Base-by-base conservation (phyloP, 345 rosid genomes). In the Jatropha curcas region DNA sequence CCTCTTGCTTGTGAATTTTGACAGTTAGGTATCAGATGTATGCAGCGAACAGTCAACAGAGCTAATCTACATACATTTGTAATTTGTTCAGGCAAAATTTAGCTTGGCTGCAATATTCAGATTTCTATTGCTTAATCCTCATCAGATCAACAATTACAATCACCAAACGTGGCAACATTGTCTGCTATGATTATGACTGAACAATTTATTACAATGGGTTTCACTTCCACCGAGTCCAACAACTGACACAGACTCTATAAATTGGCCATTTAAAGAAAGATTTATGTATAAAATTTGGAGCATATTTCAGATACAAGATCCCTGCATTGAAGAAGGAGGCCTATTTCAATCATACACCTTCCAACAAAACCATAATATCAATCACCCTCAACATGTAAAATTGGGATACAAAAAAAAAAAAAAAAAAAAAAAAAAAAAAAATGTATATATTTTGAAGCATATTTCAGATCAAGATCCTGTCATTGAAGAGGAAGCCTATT, bases 221-320 rank as follows among this genome's bases (percentile, higher is more conserved):
- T 53, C 71, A 69, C 72, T 71, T 77, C 79, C 72, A 70, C 48
- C 12, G 60, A 79, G 73, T 53, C 52, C 61, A 71, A 55, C 71
- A 55, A n/a, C 76, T 70, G 65, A 60, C 72, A 72, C 43, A 72
- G n/a, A 71, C 41, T 71, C 66, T 79, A 28, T 76, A 45, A 61
- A 65, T 71, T 78, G 74, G 74, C 88, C 77, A 76, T 81, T 53
- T 41, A 16, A 69, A 75, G 11, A 41, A 71, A 68, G 14, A 50
- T 48, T 74, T 77, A 71, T 82, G 87, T 81, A 83, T 84, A 77
- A 60, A 73, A 67, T 72, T 77, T 53, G 70, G 79, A 60, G 77
- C 77, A 67, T 27, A n/a, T 56, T 71, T 76, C 37, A 64, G 22
- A 78, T 71, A 75, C 84, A 84, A 67, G 74, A 82, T 60, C 68